A percentile compares a stretch with the other conserved stretches of the same genome.
phyloP scores from a whole-genome alignment of 2,329 filamentous ascomycete species.

The Aspergillus novofumigatus region DNA sequence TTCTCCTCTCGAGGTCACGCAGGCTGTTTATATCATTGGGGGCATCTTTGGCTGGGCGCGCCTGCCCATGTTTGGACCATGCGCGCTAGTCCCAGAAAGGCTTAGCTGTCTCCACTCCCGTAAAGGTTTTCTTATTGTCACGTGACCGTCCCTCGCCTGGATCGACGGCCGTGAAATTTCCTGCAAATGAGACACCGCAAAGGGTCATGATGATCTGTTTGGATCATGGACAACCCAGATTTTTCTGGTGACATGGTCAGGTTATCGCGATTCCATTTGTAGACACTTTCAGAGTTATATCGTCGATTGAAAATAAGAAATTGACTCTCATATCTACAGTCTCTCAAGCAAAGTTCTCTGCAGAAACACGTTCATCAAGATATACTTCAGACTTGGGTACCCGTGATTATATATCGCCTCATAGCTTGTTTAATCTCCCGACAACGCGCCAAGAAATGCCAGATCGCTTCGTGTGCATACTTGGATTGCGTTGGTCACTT shows the following conservation, averaged over 20 bases:
- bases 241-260: not conserved
- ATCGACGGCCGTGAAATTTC: conserved; percentile 11
- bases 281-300: not conserved
- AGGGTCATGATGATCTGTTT: not conserved
- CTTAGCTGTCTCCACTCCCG: conserved; percentile 23
- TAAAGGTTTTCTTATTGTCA: conserved; percentile 27
- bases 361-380: not conserved
- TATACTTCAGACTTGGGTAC: not conserved
- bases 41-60: conserved; percentile 36
- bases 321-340: not conserved
- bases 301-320: not conserved
- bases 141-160: conserved; percentile 18
- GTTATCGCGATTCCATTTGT: not conserved
- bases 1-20: conserved; percentile 39
- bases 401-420: not conserved
- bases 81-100: conserved; percentile 25
- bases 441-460: conserved; percentile 33
- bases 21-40: conserved; percentile 47
- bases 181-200: not conserved
- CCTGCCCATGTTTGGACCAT: conserved; percentile 38
- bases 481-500: not conserved
- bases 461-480: conserved; percentile 23
- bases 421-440: conserved; percentile 10
- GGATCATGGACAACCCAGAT: not conserved
- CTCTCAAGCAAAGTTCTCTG: not conserved